phyloP scores from a whole-genome alignment of 176 grass and related monocot species.

The Avena sativa region DNA sequence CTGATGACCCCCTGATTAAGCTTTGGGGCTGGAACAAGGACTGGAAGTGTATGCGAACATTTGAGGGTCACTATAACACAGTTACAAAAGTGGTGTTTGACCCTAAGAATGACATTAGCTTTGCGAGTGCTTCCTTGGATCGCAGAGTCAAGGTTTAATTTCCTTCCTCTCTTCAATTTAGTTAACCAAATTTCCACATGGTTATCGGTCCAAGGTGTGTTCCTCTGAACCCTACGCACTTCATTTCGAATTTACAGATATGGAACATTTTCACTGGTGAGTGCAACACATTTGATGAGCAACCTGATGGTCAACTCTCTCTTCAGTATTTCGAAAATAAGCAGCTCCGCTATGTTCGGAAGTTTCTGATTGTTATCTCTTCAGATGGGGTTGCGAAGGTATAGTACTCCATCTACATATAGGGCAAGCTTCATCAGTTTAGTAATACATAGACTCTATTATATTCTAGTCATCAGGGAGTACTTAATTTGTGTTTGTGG shows the following conservation, averaged over 20 bases:
- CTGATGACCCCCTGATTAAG: constrained; percentile 61
- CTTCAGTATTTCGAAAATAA: background rate
- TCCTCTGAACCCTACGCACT: fast-evolving
- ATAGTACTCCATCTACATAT: background rate
- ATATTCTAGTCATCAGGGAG: background rate
- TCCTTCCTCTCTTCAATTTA: background rate
- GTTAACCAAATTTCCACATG: background rate
- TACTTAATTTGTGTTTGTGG: background rate
- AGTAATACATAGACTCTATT: background rate
- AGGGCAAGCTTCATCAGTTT: background rate
- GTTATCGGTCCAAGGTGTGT: background rate
- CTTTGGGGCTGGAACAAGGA: constrained; percentile 69
- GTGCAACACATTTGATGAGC: background rate
- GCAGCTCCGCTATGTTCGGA: background rate
- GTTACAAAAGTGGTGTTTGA: constrained; percentile 64
- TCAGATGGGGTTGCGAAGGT: background rate
- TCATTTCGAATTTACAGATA: background rate
- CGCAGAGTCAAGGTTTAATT: background rate
- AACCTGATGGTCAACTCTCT: background rate
- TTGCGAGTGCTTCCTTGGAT: constrained; percentile 51
- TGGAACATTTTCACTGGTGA: background rate
- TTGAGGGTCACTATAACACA: constrained; percentile 60
- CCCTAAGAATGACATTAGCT: too few relatives aligned
- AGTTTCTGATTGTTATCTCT: background rate
- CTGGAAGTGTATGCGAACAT: constrained; percentile 65